These are phyloP conservation scores for Chalaropsis ovoidea DNA, from an alignment of 2,329 filamentous ascomycete species.

Conservation along the genomic window DNA sequence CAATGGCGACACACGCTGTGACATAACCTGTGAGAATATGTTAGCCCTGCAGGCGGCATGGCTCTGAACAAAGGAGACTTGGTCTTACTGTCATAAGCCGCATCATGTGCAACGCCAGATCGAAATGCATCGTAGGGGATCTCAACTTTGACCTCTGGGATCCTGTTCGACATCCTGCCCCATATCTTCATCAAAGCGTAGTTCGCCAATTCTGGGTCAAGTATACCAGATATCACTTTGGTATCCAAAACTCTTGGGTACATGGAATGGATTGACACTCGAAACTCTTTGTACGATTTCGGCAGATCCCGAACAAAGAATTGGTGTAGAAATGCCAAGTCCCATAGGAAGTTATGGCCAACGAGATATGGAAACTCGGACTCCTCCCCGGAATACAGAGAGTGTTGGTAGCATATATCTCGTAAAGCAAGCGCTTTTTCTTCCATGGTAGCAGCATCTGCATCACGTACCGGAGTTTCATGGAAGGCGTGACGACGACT, in stretches of 20 bases:
- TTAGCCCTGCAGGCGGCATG: constrained; percentile 21
- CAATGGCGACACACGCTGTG: constrained; percentile 34
- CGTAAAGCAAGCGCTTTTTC: background rate
- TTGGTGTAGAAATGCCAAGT: constrained; percentile 54
- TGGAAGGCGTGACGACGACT: background rate
- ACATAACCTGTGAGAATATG: constrained; percentile 33
- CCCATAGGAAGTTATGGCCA: constrained; percentile 56
- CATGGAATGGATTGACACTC: constrained; percentile 36
- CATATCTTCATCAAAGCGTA: background rate
- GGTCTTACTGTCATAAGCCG: constrained; percentile 48
- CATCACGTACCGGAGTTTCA: background rate
- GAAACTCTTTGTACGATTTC: constrained; percentile 43
- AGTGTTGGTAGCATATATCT: background rate
- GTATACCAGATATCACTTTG: constrained; percentile 46
- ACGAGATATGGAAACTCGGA: constrained; percentile 34
- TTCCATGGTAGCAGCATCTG: background rate
- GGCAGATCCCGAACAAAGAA: constrained; percentile 52
- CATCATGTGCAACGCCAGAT: constrained; percentile 38
- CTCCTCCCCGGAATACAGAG: background rate
- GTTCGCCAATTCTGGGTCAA: constrained; percentile 27
- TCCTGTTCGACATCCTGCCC: background rate
- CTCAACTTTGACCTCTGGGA: constrained; percentile 34
- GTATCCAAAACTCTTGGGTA: constrained; percentile 48
- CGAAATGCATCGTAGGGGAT: constrained; percentile 32
- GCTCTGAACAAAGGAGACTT: no score